phyloP scores from a whole-genome alignment of 139 green algal species.

The Chlorella sorokiniana region DNA sequence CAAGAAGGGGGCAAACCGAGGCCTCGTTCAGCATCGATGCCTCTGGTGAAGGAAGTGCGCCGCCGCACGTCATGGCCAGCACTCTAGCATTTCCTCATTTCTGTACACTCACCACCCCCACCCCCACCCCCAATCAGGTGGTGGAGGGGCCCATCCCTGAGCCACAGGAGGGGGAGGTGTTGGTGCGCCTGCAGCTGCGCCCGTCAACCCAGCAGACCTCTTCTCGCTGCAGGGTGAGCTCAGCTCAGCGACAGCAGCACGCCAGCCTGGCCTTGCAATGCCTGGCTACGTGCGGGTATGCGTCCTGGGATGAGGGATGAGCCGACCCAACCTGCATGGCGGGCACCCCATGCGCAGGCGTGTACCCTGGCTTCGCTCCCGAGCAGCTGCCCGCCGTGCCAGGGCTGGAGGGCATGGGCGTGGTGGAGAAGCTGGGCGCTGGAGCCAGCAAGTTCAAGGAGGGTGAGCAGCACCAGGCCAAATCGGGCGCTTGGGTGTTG shows the following conservation, averaged over 20 bases:
- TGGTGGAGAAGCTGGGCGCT: constrained; percentile 38
- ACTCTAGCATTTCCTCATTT: no score
- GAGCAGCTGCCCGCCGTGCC: constrained; percentile 25
- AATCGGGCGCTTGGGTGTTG: neutral
- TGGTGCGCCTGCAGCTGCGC: constrained; percentile 13
- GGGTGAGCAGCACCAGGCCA: neutral
- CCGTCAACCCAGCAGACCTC: constrained; percentile 29
- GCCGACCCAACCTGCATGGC: no score
- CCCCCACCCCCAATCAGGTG: no score
- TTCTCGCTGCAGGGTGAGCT: constrained; percentile 16
- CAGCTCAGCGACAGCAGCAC: no score
- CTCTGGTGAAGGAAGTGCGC: no score
- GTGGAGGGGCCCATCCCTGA: constrained; percentile 1
- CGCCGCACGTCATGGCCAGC: no score
- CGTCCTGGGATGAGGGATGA: no score
- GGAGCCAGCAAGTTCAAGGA: constrained; percentile 32
- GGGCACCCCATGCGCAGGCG: constrained; percentile 1
- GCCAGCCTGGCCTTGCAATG: no score
- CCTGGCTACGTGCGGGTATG: no score
- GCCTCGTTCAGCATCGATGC: no score
- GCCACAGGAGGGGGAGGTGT: constrained; percentile 7
- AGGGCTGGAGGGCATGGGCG: constrained; percentile 42
- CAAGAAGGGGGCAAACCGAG: no score
- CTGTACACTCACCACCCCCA: no score
- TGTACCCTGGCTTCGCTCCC: constrained; percentile 18